A percentile compares a stretch with the other conserved stretches of the same genome.
phyloP scores from a whole-genome alignment of 345 rosid species.

The Brassica nigra region DNA sequence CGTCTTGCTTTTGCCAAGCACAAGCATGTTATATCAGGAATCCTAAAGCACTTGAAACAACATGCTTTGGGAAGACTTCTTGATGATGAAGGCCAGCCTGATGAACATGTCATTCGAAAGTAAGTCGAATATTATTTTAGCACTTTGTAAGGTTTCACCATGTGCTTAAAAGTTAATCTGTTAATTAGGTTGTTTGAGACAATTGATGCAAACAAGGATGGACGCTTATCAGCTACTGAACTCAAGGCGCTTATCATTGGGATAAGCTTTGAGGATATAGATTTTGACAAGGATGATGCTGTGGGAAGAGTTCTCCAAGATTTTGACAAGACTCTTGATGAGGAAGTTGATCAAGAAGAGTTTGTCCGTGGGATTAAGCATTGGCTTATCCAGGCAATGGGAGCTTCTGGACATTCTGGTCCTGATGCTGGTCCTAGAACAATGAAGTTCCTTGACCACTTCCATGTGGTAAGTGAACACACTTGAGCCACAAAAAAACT shows the following conservation, averaged over 20 bases:
- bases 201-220: slow-evolving; percentile 63
- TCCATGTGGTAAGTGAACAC: slow-evolving; percentile 49
- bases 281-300: slow-evolving; percentile 69
- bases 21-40: slow-evolving; percentile 73
- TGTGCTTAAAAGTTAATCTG: background rate
- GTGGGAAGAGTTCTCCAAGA: slow-evolving; percentile 60
- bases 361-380: slow-evolving; percentile 54
- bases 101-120: slow-evolving; percentile 52
- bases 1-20: slow-evolving; percentile 74
- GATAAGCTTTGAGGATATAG: slow-evolving; percentile 72
- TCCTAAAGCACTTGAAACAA: slow-evolving; percentile 62
- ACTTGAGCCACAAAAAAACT: slow-evolving; percentile 26
- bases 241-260: slow-evolving; percentile 74
- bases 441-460: slow-evolving; percentile 48
- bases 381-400: slow-evolving; percentile 63
- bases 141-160: background rate
- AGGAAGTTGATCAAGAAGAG: slow-evolving; percentile 43
- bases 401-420: slow-evolving; percentile 39
- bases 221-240: slow-evolving; percentile 51
- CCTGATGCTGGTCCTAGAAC: slow-evolving; percentile 51
- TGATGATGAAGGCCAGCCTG: slow-evolving; percentile 61
- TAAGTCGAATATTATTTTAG: slow-evolving; percentile 34
- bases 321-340: slow-evolving; percentile 61
- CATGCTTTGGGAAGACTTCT: slow-evolving; percentile 72
- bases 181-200: slow-evolving; percentile 61